These are phyloP conservation scores for Leptographium lundbergii DNA, from an alignment of 2,329 filamentous ascomycete genomes.

Conservation along the genomic window DNA sequence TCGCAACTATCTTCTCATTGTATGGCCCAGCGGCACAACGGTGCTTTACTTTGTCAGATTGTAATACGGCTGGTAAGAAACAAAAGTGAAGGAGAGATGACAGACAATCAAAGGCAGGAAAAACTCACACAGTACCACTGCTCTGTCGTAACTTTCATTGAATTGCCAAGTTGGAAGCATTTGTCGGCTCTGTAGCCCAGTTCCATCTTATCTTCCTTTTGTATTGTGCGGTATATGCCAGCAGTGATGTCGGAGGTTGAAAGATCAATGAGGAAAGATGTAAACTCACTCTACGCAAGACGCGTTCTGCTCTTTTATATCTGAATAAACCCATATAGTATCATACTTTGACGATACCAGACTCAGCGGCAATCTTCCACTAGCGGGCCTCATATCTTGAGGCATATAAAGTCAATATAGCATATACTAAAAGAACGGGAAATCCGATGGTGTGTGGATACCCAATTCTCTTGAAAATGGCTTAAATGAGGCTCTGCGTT, in stretches of 20 bases:
- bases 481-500: background rate
- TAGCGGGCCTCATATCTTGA: background rate
- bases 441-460: background rate
- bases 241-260: background rate
- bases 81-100: background rate
- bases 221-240: background rate
- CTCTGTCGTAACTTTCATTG: background rate
- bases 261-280: background rate
- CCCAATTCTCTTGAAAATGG: background rate
- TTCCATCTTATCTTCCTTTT: background rate
- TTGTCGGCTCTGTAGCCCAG: no score
- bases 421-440: background rate
- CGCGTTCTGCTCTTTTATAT: background rate
- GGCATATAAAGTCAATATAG: background rate
- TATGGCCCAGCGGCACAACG: no score
- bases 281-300: background rate
- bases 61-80: background rate
- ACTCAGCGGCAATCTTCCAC: background rate
- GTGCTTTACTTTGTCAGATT: background rate
- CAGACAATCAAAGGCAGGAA: background rate
- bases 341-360: background rate
- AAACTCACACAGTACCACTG: background rate
- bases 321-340: background rate
- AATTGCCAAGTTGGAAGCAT: no score
- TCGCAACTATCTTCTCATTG: no score